Evolutionary conservation across 2,329 filamentous ascomycete species (phyloP), one percentile per base, ranked within the genome.

Genomic region (Aspergillus brasiliensis): DNA sequence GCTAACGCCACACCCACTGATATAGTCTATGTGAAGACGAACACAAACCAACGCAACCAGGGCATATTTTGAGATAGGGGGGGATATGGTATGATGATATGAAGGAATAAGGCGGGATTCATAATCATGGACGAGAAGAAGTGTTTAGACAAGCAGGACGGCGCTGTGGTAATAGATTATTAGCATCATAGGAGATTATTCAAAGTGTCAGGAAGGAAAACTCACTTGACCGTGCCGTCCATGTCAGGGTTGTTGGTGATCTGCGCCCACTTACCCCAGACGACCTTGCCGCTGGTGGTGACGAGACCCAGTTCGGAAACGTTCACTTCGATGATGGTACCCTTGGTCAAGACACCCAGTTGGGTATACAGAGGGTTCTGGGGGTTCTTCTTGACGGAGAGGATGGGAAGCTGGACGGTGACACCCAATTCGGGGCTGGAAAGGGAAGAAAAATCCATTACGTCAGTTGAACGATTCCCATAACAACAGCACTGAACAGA

Each of bases 321-420:
- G 74, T 99, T 97, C 70, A 98, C 92, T 78, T 98, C 94, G 71
- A 94, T 87, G 62, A 89, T 86, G 28, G 88, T 94, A 65, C 91
- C 91, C 79, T 92, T 92, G 51, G 91, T 94, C 71, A 97, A 77
- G 3, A 97, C 93, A 62, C 94, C 94, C 5, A 98, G 82, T 73
- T 97, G 92, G 0, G 94, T 97, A 79, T 97, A 97, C 73, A 96
- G 84, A 0, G 91, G 91, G 74, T 92, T 92, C 78, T 92, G 90
- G 2, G 91, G 91, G 78, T 93, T 94, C 84, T 92, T 92, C 83
- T 92, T 90, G 60, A 91, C 89, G 49, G 84, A 83, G 57, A 92
- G 83, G 62, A 94, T 92, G 44, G 90, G 90, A 56, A 97, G 81
- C 75, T 97, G 91, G 2, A 97, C 91, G 0, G 94, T 97, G 10